Conservation (phyloP, 108 stramenopile species). For the Conticribra weissflogii region DNA sequence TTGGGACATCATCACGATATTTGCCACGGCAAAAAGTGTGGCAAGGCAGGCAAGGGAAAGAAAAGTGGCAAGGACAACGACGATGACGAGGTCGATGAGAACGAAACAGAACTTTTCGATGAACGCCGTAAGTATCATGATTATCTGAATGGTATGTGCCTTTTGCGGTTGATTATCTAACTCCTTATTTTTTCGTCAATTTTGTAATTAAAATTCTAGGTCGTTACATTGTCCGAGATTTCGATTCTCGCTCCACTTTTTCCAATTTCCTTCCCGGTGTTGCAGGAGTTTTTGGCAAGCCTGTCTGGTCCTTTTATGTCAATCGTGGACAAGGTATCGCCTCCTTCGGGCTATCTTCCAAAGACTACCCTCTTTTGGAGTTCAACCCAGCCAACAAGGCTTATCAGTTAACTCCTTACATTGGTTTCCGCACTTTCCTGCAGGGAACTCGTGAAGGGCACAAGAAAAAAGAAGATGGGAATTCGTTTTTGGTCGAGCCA, state of each 20-base stretch:
- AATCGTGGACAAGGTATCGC: conserved; percentile 94
- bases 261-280: conserved; percentile 89
- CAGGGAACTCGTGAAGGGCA: conserved; percentile 68
- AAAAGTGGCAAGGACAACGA: too few relatives aligned
- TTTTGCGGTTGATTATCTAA: background rate
- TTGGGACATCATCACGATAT: background rate
- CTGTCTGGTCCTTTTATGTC: conserved; percentile 95
- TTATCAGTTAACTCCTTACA: conserved; percentile 88
- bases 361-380: conserved; percentile 90
- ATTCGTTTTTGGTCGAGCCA: conserved; percentile 76
- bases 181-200: background rate
- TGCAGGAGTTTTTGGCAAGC: conserved; percentile 89
- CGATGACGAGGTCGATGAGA: background rate
- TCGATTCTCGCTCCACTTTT: conserved; percentile 83
- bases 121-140: background rate
- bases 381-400: conserved; percentile 96
- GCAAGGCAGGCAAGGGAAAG: background rate
- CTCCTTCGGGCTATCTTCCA: conserved; percentile 86
- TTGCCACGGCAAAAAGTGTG: background rate
- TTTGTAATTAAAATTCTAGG: conserved; percentile 32
- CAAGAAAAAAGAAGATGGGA: conserved; percentile 31
- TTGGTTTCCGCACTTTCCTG: conserved; percentile 94
- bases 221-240: conserved; percentile 86
- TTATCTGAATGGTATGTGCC: background rate
- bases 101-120: background rate